phyloP scores from a whole-genome alignment of 2,329 filamentous ascomycete species.

The Paraphoma chrysanthemicola region DNA sequence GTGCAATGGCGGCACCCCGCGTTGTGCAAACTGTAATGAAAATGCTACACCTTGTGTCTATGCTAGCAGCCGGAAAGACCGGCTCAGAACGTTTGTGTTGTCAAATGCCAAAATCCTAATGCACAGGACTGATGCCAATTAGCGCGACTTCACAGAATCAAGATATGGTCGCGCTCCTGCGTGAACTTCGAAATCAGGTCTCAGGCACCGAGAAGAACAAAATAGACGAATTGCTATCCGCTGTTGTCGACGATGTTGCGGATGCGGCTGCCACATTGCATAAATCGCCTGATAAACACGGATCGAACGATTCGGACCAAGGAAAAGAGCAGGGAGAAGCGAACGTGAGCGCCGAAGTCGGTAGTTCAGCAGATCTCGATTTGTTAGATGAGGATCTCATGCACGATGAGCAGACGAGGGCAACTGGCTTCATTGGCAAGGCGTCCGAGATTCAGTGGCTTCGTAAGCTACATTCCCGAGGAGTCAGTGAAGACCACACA shows the following conservation, averaged over 20 bases:
- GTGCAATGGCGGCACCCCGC: conserved; percentile 44
- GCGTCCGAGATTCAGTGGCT: conserved; percentile 35
- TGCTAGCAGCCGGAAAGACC: conserved; percentile 42
- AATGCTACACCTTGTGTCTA: conserved; percentile 40
- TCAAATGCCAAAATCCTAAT: background rate
- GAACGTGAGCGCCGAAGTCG: conserved; percentile 28
- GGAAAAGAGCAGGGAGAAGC: conserved; percentile 18
- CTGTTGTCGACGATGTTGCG: conserved; percentile 24
- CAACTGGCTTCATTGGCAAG: conserved; percentile 34
- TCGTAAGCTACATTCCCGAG: conserved; percentile 19
- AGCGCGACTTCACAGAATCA: conserved; percentile 38
- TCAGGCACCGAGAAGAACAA: conserved; percentile 11
- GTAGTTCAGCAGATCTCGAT: conserved; percentile 32
- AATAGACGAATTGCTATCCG: conserved; percentile 30
- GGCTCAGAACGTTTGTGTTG: conserved; percentile 39
- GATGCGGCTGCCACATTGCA: conserved; percentile 22
- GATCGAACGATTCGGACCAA: conserved; percentile 2
- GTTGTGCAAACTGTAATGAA: conserved; percentile 42
- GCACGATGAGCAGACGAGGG: conserved; percentile 25
- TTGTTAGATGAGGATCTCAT: conserved; percentile 32
- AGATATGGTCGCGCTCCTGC: conserved; percentile 36
- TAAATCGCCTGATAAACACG: conserved; percentile 16
- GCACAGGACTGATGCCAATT: conserved; percentile 4
- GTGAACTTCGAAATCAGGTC: conserved; percentile 21
- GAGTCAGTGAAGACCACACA: background rate